A percentile compares a stretch with the other conserved stretches of the same genome.
Evolutionary conservation across 345 rosid genomes (phyloP).

Genomic region (Hibiscus mutabilis): DNA sequence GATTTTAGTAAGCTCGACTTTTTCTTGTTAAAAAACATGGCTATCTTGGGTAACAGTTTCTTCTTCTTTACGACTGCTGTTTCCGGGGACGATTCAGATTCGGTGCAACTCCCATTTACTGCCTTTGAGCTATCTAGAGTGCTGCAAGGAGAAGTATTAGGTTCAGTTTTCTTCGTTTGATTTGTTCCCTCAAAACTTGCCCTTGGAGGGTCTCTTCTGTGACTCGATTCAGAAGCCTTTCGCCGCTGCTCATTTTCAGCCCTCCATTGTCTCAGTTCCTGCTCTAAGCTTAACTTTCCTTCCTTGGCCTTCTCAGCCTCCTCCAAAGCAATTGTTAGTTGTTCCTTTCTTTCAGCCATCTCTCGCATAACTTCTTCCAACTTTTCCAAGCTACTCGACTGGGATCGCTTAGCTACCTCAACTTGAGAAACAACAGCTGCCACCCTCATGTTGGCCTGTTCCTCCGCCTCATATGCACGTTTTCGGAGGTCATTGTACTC

Average conservation of each 20-base stretch:
- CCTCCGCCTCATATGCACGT: constrained; percentile 70
- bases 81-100: constrained; percentile 28
- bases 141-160: constrained; percentile 5
- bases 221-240: constrained; percentile 41
- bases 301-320: constrained; percentile 86
- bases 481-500: constrained; percentile 89
- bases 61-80: constrained; percentile 47
- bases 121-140: constrained; percentile 24
- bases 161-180: constrained; percentile 23
- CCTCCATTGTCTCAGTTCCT: constrained; percentile 87
- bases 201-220: constrained; percentile 24
- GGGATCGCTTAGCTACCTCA: constrained; percentile 64
- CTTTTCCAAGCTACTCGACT: constrained; percentile 42
- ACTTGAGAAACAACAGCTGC: constrained; percentile 62
- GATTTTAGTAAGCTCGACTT: constrained; percentile 29
- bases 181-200: constrained; percentile 32
- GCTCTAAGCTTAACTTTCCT: constrained; percentile 77
- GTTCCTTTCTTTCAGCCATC: constrained; percentile 49
- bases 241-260: constrained; percentile 64
- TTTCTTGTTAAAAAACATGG: constrained; percentile 57
- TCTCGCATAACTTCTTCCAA: constrained; percentile 63
- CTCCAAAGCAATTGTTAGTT: constrained; percentile 51
- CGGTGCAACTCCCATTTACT: constrained; percentile 18
- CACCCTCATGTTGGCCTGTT: constrained; percentile 59
- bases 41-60: constrained; percentile 61